phyloP scores from a whole-genome alignment of 495 filamentous ascomycete genomes.

The Neurospora sp. region DNA sequence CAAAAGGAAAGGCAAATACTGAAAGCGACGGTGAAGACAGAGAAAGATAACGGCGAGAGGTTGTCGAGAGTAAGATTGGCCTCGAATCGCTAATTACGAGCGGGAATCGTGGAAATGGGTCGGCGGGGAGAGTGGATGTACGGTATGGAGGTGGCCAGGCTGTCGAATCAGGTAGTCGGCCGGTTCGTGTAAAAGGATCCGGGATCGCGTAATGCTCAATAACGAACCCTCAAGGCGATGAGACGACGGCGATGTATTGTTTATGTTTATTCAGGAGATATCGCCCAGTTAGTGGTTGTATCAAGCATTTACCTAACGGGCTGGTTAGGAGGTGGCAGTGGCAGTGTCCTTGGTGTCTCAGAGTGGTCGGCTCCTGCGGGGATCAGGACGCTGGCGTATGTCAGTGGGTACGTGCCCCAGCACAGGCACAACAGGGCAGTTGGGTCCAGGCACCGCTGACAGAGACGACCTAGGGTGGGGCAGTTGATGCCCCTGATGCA shows the following conservation, averaged over 20 bases:
- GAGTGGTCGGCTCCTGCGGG: constrained; percentile 12
- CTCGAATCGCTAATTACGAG: neutral
- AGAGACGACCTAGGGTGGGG: neutral
- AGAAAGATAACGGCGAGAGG: neutral
- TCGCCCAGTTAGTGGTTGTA: neutral
- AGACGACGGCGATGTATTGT: neutral
- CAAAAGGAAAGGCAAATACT: neutral
- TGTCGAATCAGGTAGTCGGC: neutral
- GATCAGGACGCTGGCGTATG: constrained; percentile 11
- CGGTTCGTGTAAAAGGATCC: neutral
- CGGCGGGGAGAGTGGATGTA: neutral
- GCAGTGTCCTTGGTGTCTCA: neutral
- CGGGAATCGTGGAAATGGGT: neutral
- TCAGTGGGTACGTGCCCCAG: neutral
- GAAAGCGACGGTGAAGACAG: neutral
- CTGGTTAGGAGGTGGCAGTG: neutral
- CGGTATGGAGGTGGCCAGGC: neutral
- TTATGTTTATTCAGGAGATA: neutral
- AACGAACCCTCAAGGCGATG: neutral
- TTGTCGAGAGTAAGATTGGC: neutral
- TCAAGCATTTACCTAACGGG: neutral
- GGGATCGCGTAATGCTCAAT: neutral
- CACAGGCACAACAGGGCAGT: neutral
- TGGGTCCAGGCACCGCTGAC: neutral
- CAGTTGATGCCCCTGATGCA: neutral